Conservation (phyloP, 345 rosid species). For the Clausena lansium region DNA sequence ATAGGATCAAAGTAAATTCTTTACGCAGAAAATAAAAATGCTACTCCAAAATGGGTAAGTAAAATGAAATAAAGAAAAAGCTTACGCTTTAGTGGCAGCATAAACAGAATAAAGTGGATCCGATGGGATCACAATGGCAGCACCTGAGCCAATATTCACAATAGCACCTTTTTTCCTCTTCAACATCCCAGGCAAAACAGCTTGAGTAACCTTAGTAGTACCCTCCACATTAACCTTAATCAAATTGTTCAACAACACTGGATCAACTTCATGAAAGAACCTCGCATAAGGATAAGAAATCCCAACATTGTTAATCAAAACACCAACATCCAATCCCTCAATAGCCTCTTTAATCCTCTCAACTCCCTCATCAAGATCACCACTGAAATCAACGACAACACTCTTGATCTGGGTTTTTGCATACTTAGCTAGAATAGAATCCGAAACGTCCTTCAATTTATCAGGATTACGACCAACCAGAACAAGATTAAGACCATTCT, state of each 20-base stretch:
- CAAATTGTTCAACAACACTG: constrained; percentile 54
- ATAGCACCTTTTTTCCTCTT: constrained; percentile 89
- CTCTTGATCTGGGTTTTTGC: constrained; percentile 49
- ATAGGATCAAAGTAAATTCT: not conserved
- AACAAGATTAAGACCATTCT: constrained; percentile 74
- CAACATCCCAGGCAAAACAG: constrained; percentile 77
- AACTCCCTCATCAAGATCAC: constrained; percentile 80
- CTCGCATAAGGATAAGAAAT: constrained; percentile 91
- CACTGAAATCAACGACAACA: constrained; percentile 81
- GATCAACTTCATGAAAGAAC: constrained; percentile 90
- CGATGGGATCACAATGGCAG: constrained; percentile 81
- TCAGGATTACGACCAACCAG: constrained; percentile 77
- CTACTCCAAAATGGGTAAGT: not conserved
- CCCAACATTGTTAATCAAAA: constrained; percentile 87
- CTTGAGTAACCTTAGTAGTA: constrained; percentile 87
- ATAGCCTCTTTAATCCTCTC: constrained; percentile 56
- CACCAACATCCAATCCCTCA: constrained; percentile 75
- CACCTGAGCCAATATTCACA: constrained; percentile 94
- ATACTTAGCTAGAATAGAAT: constrained; percentile 52
- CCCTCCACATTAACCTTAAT: constrained; percentile 86
- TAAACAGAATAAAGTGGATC: constrained; percentile 95
- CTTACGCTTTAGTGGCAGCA: constrained; percentile 91
- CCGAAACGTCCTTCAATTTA: constrained; percentile 66
- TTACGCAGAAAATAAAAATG: not conserved
- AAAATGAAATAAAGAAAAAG: not conserved